Evolutionary conservation across 768 basidiomycete species (phyloP).

Genomic region (Cyclocybe cylindracea): DNA sequence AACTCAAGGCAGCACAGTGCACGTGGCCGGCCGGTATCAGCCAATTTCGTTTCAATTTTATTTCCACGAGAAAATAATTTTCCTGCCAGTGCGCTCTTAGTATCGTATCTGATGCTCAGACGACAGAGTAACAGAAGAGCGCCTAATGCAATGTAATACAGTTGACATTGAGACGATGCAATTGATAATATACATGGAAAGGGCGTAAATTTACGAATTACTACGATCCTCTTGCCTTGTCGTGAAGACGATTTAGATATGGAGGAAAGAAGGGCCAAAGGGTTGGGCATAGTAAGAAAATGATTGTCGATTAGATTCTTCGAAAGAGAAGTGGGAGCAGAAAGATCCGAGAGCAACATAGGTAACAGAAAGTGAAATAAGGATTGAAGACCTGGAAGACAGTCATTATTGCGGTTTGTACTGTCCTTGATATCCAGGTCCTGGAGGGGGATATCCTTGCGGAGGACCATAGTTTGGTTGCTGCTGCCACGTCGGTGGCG

Average conservation of each 20-base stretch:
- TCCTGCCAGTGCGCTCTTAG: no score
- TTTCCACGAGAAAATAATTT: background rate
- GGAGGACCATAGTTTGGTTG: constrained; percentile 3
- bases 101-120: no score
- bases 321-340: no score
- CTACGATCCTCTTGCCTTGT: no score
- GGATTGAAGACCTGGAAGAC: background rate
- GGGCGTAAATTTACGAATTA: background rate
- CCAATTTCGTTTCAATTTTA: constrained; percentile 9
- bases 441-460: constrained; percentile 1
- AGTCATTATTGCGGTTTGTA: background rate
- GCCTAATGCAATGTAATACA: background rate
- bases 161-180: no score
- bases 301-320: no score
- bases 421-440: constrained; percentile 5
- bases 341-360: no score
- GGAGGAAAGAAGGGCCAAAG: no score
- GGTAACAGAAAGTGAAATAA: no score
- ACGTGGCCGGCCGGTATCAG: constrained; percentile 29
- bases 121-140: background rate
- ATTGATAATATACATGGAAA: background rate
- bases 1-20: constrained; percentile 29
- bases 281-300: no score
- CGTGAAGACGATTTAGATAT: no score
- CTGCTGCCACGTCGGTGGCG: constrained; percentile 16